These are phyloP conservation scores for Orbilia ellipsospora DNA, from an alignment of 2,329 filamentous ascomycete genomes.

Conservation along the genomic window DNA sequence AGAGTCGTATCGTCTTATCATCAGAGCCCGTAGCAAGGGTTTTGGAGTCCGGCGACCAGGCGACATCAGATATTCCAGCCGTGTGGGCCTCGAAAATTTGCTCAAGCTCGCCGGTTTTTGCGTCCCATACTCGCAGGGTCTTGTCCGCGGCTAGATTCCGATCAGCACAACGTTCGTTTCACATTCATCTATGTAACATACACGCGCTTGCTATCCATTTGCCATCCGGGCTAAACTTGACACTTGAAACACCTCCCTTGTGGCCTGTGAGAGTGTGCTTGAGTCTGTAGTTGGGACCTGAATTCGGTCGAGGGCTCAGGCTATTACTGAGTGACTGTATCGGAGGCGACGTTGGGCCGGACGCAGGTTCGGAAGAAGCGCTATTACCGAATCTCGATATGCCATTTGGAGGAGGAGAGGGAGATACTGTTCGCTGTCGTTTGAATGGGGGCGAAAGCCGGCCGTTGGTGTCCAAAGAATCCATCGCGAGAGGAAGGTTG, in stretches of 20 bases:
- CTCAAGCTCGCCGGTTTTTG: slow-evolving; percentile 78
- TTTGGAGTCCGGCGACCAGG: slow-evolving; percentile 92
- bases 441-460: slow-evolving; percentile 48
- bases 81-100: slow-evolving; percentile 93
- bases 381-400: slow-evolving; percentile 13
- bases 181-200: slow-evolving; percentile 61
- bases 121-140: slow-evolving; percentile 91
- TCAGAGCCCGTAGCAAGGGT: slow-evolving; percentile 91
- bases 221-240: slow-evolving; percentile 91
- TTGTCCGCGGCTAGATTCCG: slow-evolving; percentile 76
- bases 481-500: slow-evolving; percentile 20
- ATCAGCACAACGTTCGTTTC: not conserved
- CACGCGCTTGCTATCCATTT: slow-evolving; percentile 88
- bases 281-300: slow-evolving; percentile 73
- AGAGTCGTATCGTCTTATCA: slow-evolving; percentile 94
- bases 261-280: slow-evolving; percentile 81
- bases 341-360: slow-evolving; percentile 27
- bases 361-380: slow-evolving; percentile 1
- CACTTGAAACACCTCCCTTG: slow-evolving; percentile 79
- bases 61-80: slow-evolving; percentile 88
- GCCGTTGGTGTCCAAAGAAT: slow-evolving; percentile 32
- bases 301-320: slow-evolving; percentile 8
- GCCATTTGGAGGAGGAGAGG: slow-evolving; percentile 23
- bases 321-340: slow-evolving; percentile 11
- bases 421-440: slow-evolving; percentile 44